phyloP scores from a whole-genome alignment of 169 alveolate species.

The Perkinsus olseni region DNA sequence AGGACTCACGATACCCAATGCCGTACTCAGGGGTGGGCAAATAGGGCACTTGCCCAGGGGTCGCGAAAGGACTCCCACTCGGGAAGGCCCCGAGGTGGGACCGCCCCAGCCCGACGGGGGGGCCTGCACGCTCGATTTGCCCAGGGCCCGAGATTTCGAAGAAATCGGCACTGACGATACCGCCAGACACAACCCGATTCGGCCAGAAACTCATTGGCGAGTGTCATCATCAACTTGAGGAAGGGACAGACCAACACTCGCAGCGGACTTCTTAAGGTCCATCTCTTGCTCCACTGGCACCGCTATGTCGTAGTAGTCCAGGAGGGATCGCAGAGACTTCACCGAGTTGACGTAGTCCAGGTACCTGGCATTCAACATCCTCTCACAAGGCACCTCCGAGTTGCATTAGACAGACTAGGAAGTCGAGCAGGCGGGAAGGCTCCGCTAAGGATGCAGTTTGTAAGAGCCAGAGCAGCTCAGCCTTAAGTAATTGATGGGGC shows the following conservation, averaged over 20 bases:
- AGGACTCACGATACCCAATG: background rate
- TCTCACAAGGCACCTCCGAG: no score
- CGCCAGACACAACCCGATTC: background rate
- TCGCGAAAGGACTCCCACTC: no score
- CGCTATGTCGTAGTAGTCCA: background rate
- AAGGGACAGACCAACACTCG: background rate
- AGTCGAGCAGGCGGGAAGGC: no score
- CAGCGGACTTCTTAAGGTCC: background rate
- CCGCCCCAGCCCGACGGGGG: no score
- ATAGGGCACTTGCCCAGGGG: background rate
- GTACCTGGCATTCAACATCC: no score
- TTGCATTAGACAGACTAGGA: no score
- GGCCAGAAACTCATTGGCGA: background rate
- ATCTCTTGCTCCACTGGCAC: background rate
- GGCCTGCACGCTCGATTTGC: no score
- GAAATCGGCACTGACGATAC: background rate
- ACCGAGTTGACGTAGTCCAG: background rate
- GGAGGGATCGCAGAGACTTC: background rate
- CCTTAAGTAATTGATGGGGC: no score
- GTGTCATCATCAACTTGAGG: background rate
- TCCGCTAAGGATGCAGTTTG: no score
- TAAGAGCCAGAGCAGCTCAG: no score
- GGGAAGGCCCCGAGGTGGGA: no score
- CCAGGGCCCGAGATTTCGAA: no score
- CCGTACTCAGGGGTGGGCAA: background rate